Percentiles rank a stretch among this genome's conserved stretches.
Conservation (phyloP, 2,329 filamentous ascomycete species). For the Fusarium graminum region DNA sequence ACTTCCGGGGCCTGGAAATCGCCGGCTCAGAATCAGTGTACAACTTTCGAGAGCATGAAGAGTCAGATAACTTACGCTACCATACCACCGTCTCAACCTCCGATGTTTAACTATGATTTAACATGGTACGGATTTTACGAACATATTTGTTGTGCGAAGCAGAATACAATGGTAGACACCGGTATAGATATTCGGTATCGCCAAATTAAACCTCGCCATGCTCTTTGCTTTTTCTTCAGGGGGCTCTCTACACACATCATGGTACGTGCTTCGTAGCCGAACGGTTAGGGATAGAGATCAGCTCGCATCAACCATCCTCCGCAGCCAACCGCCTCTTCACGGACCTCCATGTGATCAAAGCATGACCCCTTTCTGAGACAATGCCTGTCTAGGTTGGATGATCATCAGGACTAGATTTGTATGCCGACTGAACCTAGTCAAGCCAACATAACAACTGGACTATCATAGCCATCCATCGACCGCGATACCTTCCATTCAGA, state of each 20-base stretch:
- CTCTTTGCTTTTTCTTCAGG: conserved; percentile 40
- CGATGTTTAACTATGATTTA: background rate
- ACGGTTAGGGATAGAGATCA: conserved; percentile 39
- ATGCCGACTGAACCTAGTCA: conserved; percentile 23
- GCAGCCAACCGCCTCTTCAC: conserved; percentile 41
- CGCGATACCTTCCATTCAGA: conserved; percentile 6
- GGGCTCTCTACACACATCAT: conserved; percentile 15
- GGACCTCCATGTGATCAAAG: conserved; percentile 43
- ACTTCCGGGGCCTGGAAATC: conserved; percentile 36
- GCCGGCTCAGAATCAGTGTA: conserved; percentile 34
- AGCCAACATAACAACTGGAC: conserved; percentile 25
- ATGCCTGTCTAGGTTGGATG: conserved; percentile 45
- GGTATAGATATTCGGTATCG: background rate
- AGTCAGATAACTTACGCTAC: conserved; percentile 1
- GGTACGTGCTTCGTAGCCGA: conserved; percentile 33
- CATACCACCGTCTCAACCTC: background rate
- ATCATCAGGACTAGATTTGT: conserved; percentile 42
- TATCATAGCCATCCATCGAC: conserved; percentile 28
- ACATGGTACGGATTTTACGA: background rate
- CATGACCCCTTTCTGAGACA: conserved; percentile 42
- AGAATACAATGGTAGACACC: background rate
- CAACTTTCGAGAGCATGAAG: conserved; percentile 12
- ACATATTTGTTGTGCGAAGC: background rate
- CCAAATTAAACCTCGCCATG: background rate
- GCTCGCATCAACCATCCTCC: conserved; percentile 43